phyloP scores from a whole-genome alignment of 805 yeast species.

The Tetrapisispora arboricola region DNA sequence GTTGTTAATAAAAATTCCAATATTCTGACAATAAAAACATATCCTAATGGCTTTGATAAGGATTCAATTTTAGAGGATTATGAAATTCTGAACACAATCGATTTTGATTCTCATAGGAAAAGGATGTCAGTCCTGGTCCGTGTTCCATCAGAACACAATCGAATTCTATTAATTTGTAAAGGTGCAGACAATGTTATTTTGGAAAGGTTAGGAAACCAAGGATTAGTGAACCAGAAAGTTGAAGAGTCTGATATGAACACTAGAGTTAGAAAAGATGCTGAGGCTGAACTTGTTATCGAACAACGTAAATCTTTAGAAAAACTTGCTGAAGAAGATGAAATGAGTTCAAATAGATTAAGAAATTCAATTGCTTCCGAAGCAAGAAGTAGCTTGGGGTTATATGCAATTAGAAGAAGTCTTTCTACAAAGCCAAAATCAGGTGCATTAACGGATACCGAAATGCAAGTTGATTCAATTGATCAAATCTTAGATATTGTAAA shows the following conservation, averaged over 20 bases:
- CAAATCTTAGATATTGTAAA: slow-evolving; percentile 35
- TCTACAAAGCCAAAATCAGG: slow-evolving; percentile 12
- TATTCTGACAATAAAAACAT: slow-evolving; percentile 56
- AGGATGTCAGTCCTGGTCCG: slow-evolving; percentile 84
- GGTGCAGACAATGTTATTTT: slow-evolving; percentile 92
- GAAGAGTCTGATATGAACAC: slow-evolving; percentile 51
- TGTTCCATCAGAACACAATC: slow-evolving; percentile 53
- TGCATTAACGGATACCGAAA: slow-evolving; percentile 16
- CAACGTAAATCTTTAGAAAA: slow-evolving; percentile 41
- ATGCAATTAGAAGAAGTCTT: slow-evolving; percentile 24
- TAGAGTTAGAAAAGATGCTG: slow-evolving; percentile 55
- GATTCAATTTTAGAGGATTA: slow-evolving; percentile 59
- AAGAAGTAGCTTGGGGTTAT: slow-evolving; percentile 21
- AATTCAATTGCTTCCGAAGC: slow-evolving; percentile 21
- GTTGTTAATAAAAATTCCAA: slow-evolving; percentile 58
- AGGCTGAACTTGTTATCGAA: slow-evolving; percentile 64
- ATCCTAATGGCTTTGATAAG: slow-evolving; percentile 68
- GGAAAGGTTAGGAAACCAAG: slow-evolving; percentile 53
- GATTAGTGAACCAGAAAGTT: slow-evolving; percentile 53
- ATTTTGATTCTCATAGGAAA: slow-evolving; percentile 79
- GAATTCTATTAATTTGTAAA: slow-evolving; percentile 72
- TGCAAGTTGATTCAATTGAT: slow-evolving; percentile 37
- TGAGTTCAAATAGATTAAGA: slow-evolving; percentile 27
- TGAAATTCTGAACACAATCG: slow-evolving; percentile 69
- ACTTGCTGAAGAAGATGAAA: slow-evolving; percentile 11